phyloP scores from a whole-genome alignment of 78 protist species.

The Acrasis kona region DNA sequence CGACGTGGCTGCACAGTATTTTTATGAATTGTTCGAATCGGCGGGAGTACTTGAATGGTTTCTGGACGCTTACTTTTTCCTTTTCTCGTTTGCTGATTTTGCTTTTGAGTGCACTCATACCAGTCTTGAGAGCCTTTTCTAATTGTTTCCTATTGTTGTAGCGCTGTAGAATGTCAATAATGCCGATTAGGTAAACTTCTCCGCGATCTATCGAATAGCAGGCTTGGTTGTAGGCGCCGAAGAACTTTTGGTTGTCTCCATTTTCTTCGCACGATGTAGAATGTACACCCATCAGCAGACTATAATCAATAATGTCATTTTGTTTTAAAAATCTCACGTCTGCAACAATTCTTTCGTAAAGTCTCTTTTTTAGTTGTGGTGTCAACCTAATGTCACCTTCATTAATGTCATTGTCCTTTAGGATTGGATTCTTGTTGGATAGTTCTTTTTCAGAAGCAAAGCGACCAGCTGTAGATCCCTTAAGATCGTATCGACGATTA shows the following conservation, averaged over 20 bases:
- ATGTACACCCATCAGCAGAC: conserved; percentile 44
- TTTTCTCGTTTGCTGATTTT: too few species aligned
- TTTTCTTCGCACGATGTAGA: too few species aligned
- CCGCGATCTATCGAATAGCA: background rate
- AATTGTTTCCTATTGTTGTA: background rate
- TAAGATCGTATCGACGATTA: conserved; percentile 69
- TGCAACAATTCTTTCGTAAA: conserved; percentile 9
- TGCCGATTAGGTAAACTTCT: conserved; percentile 11
- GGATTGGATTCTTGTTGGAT: background rate
- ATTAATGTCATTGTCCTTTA: conserved; percentile 22
- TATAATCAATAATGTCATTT: conserved; percentile 51
- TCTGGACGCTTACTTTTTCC: too few species aligned
- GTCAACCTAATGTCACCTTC: conserved; percentile 8
- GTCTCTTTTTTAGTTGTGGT: background rate
- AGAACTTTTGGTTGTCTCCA: too few species aligned
- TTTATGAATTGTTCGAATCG: too few species aligned
- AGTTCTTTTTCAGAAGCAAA: background rate
- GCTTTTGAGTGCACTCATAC: too few species aligned
- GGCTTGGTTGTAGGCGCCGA: too few species aligned
- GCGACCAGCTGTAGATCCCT: conserved; percentile 46
- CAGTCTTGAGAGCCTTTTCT: background rate
- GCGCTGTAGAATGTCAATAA: conserved; percentile 20
- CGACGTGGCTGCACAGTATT: too few species aligned
- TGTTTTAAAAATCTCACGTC: conserved; percentile 27
- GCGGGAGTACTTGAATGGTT: too few species aligned